phyloP scores from a whole-genome alignment of 352 stramenopile species.

The Globisporangium nodosum region DNA sequence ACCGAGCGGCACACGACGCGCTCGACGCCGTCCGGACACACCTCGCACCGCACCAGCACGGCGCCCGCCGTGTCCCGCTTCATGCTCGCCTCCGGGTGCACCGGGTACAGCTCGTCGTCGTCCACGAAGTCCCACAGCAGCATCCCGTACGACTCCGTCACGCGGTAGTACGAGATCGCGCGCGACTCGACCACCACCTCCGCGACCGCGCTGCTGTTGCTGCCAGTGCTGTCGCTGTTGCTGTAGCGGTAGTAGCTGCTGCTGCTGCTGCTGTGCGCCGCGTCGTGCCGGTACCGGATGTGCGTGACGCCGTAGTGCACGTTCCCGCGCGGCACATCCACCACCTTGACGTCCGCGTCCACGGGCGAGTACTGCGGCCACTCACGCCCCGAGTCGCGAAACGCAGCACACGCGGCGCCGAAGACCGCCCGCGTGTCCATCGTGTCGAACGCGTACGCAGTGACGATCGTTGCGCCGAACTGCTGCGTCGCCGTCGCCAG shows the following conservation, averaged over 20 bases:
- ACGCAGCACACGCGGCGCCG: conserved; percentile 28
- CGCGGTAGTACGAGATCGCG: conserved; percentile 21
- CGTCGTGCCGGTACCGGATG: conserved; percentile 30
- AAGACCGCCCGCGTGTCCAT: conserved; percentile 40
- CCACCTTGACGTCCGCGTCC: conserved; percentile 20
- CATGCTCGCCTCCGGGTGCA: conserved; percentile 17
- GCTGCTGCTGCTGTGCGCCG: no score
- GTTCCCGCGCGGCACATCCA: conserved; percentile 32
- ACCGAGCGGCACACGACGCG: conserved; percentile 49
- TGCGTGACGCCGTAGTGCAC: conserved; percentile 40
- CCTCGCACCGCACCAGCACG: conserved; percentile 30
- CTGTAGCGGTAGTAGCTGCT: no score
- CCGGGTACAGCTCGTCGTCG: conserved; percentile 26
- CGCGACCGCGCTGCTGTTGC: no score
- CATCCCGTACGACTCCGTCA: conserved; percentile 22
- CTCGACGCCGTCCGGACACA: conserved; percentile 39
- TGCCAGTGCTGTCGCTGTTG: conserved; percentile 6
- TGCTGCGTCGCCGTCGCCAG: conserved; percentile 19
- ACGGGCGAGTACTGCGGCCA: conserved; percentile 39
- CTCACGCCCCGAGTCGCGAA: conserved; percentile 32
- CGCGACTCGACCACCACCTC: conserved; percentile 27
- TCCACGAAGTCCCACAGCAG: conserved; percentile 33
- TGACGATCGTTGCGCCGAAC: conserved; percentile 38
- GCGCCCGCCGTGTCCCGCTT: conserved; percentile 25
- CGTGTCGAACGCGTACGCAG: conserved; percentile 43